These are phyloP conservation scores for Cyclocybe cylindracea DNA, from an alignment of 768 basidiomycete species.

Conservation along the genomic window DNA sequence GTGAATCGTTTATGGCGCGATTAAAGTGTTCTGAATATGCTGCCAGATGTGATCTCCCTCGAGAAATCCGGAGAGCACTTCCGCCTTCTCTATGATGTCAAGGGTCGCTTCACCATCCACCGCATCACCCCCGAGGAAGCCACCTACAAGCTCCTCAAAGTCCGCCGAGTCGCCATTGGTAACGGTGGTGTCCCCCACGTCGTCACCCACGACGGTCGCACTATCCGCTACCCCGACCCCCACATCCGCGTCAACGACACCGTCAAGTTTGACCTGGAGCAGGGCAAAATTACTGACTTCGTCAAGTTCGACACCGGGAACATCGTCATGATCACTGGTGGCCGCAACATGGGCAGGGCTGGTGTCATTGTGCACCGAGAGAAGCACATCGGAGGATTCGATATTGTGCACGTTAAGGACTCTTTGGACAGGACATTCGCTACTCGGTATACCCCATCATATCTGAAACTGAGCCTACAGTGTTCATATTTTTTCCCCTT, in stretches of 20 bases:
- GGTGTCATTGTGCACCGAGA: slow-evolving; percentile 96
- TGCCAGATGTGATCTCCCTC: slow-evolving; percentile 88
- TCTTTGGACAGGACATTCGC: slow-evolving; percentile 94
- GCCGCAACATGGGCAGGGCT: slow-evolving; percentile 99
- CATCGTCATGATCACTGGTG: slow-evolving; percentile 96
- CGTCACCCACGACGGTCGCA: slow-evolving; percentile 99
- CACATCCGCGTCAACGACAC: slow-evolving; percentile 95
- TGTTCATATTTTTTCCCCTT: slow-evolving; percentile 2
- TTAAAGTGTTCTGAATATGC: slow-evolving; percentile 1
- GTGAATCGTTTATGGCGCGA: slow-evolving; percentile 24
- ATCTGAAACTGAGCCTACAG: not conserved
- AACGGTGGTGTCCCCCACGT: slow-evolving; percentile 94
- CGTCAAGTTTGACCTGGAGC: slow-evolving; percentile 94
- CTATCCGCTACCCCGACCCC: slow-evolving; percentile 99
- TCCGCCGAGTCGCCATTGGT: slow-evolving; percentile 89
- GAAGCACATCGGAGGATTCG: slow-evolving; percentile 97
- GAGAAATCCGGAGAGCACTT: slow-evolving; percentile 99
- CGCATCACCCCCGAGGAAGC: slow-evolving; percentile 99
- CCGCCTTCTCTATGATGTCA: slow-evolving; percentile 98
- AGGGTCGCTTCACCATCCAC: slow-evolving; percentile 99
- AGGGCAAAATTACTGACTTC: slow-evolving; percentile 89
- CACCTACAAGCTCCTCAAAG: slow-evolving; percentile 94
- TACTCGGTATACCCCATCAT: slow-evolving; percentile 71
- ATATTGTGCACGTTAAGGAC: slow-evolving; percentile 98
- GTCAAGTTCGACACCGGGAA: slow-evolving; percentile 98